Evolutionary conservation across 2,329 filamentous ascomycete genomes (phyloP), one percentile per base, ranked within the genome.

Genomic region (Pyrenochaeta sp.): DNA sequence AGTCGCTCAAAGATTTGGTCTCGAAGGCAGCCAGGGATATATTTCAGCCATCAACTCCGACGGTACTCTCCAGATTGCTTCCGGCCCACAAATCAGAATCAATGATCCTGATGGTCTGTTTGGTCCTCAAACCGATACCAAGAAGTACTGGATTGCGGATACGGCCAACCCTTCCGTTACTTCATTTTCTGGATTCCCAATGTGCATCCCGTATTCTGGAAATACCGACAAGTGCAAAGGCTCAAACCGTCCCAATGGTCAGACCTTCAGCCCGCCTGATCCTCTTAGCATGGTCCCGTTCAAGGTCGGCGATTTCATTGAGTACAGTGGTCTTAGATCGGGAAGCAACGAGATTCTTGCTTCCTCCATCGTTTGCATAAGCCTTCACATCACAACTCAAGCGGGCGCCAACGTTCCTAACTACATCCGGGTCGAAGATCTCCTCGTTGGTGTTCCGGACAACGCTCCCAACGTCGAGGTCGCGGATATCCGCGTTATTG

Each of bases 121-220:
- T 8, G 66, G 54, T n/a, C 73, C 76, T 3, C 50, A 59, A 19
- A 48, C 60, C 9, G 50, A 62, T 6, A 24, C 54, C 4, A 42
- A 58, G 8, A 80, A 80, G 0, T 77, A 79, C 55, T 83, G 82
- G 70, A 80, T 81, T 0, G 80, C 81, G 1, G 83, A 84, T 59
- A 81, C 83, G 52, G 72, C 79, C 55, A 84, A 79, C 56, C 82
- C 83, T 0, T 80, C 78, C 49, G 76, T 84, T 52, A 78, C 76
- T 2, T 79, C 81, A 1, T 84, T 83, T 67, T 80, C 79, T 12
- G 83, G 83, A 0, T 84, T 84, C 50, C 83, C 82, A 1, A 84
- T 84, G 82, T 85, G 82, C 54, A 79, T 84, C 19, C 82, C 81
- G 0, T 75, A 83, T 15, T 79, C 77, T 24, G 56, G 69, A 25